Evolutionary conservation across 768 basidiomycete genomes (phyloP), one percentile per base, ranked within the genome.

Genomic region (Cyathus striatus): DNA sequence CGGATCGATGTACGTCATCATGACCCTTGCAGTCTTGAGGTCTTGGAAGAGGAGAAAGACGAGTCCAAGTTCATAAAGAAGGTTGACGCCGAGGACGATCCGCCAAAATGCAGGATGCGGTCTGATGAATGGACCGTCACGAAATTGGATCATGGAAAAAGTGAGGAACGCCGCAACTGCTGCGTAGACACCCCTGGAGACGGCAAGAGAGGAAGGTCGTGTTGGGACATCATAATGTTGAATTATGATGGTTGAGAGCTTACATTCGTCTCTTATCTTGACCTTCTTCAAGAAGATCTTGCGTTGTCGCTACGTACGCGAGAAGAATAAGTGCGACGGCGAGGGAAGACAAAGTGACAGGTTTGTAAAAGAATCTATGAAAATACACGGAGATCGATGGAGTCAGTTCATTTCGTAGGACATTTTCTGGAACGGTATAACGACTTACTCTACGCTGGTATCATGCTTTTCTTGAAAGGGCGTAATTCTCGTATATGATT

Each of bases 41-140:
- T 92, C 88, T 62, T 92, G 87, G 62, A 92, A 92, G 40, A 92
- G 74, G 23, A 93, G 58, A 61, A 91, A 93, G 35, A 91, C 90
- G 27, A 93, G 67, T 9, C 75, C 80, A 32, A 93, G 68, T 58
- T 90, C 88, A 57, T 93, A 93, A 22, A 91, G 69, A 13, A 93
- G 63, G 62, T 93, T 93, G 47, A 88, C 65, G 20, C 87, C 89
- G 21, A 92, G 70, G 4, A 90, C 73, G 27, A 81, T 66, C 40
- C 90, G 74, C 89, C 89, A 91, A 61, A 90, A 87, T 14, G 82
- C 85, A 46, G 90, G 90, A 60, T 93, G 90, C 0, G 90, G 90
- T 26, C 90, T 81, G 56, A 92, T 74, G 61, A 88, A 93, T 23
- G 90, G 90, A 0, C 90, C 90, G 58, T 93, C 90, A 45, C 90